Evolutionary conservation across 2,329 filamentous ascomycete species (phyloP).

Genomic region (Alternaria sp.): DNA sequence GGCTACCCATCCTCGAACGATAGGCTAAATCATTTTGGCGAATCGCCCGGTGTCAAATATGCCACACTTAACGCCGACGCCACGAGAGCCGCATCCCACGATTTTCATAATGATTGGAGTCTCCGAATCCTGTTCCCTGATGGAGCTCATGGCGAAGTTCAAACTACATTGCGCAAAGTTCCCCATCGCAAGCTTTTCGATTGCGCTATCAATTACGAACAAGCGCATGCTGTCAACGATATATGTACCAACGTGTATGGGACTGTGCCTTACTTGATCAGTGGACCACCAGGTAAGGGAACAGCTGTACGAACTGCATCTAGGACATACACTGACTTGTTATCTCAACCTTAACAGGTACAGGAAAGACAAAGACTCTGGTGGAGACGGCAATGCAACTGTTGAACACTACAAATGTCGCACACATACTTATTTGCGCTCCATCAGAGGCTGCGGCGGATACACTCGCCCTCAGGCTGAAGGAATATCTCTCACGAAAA

Average conservation of each 20-base stretch:
- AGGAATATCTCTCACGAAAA: constrained; percentile 42
- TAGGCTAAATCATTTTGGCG: not conserved
- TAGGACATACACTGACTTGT: not conserved
- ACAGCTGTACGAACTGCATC: constrained; percentile 46
- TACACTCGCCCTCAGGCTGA: constrained; percentile 51
- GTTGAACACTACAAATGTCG: constrained; percentile 23
- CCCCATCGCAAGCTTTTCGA: constrained; percentile 49
- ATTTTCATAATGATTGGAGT: constrained; percentile 36
- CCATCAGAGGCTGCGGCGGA: constrained; percentile 57
- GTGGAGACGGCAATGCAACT: constrained; percentile 53
- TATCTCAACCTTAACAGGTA: constrained; percentile 39
- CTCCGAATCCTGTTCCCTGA: constrained; percentile 54
- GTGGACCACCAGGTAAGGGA: constrained; percentile 58
- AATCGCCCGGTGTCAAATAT: not conserved
- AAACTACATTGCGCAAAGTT: constrained; percentile 48
- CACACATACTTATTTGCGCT: constrained; percentile 53
- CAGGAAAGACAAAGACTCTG: constrained; percentile 60
- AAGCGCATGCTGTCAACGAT: constrained; percentile 54
- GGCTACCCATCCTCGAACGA: not conserved
- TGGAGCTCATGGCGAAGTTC: constrained; percentile 45
- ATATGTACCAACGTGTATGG: constrained; percentile 52
- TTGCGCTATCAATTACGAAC: constrained; percentile 55
- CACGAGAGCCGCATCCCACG: not conserved
- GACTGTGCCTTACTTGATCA: constrained; percentile 55
- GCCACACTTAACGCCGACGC: not conserved